Evolutionary conservation across 495 filamentous ascomycete genomes (phyloP), one percentile per base, ranked within the genome.

Genomic region (Penicillium soppii): DNA sequence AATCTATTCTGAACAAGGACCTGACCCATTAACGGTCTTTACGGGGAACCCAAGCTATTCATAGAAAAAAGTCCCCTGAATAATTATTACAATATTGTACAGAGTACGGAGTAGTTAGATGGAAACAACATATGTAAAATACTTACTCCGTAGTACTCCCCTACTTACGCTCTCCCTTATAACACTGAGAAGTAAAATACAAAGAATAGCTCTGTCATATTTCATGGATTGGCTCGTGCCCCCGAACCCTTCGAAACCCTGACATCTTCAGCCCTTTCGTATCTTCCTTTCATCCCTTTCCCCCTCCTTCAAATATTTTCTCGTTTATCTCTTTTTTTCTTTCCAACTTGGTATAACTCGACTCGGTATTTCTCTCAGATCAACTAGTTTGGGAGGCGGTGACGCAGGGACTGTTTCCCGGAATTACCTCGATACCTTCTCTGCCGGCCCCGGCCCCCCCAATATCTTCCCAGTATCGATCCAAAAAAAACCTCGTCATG

Each of bases 401-500:
- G 29, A 32, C 29, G 29, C 29, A 32, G 29, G 29, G 29, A 5
- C n/a, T n/a, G n/a, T n/a, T n/a, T n/a, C n/a, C n/a, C n/a, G n/a
- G 59, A 38, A 37, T 37, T 22, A 21, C 22, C 44, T 47, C 53
- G 51, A 56, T 53, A 40, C 40, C 47, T 30, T 20, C 39, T 40
- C 43, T 19, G 33, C 26, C 40, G 15, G 7, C 15, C 30, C 21
- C 33, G 8, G 29, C 29, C 29, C 36, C 33, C 32, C 32, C 33
- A 23, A 27, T 17, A 32, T 10, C 6, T 38, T 20, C 12, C 45
- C 43, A 54, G 57, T 48, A 47, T 19, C 33, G 37, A 15, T 43
- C 16, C 32, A 45, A 46, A 42, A n/a, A n/a, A n/a, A n/a, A n/a
- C n/a, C 48, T 58, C 57, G 63, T 59, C 47, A 76, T 74, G 71